phyloP scores from a whole-genome alignment of 306 rosid genomes.

The Phaseolus lunatus region DNA sequence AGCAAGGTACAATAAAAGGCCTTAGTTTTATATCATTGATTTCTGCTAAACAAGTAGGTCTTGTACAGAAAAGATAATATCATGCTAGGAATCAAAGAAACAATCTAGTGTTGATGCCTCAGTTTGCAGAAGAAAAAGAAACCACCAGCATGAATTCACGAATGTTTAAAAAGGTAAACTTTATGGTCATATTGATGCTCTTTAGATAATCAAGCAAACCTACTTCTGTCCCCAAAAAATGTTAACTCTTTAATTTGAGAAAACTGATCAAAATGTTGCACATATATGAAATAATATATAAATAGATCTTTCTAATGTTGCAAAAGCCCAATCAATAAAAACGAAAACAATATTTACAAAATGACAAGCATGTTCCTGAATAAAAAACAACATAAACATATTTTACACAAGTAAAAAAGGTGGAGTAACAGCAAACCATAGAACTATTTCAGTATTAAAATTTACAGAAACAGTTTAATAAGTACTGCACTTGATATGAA shows the following conservation, averaged over 20 bases:
- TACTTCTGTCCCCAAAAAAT: not conserved
- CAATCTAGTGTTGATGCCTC: not conserved
- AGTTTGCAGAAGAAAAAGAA: not conserved
- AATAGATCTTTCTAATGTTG: not conserved
- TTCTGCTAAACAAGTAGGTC: not conserved
- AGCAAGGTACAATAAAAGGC: not conserved
- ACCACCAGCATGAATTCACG: not conserved
- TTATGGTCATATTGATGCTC: not conserved
- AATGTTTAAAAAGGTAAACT: not conserved
- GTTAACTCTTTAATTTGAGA: not conserved
- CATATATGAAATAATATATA: not conserved
- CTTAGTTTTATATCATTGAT: not conserved
- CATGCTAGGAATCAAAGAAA: not conserved
- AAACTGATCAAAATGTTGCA: not conserved
- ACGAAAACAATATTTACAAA: not conserved
- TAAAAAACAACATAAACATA: not conserved
- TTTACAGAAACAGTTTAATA: not conserved
- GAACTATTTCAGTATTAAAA: not conserved
- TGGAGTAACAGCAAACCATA: not conserved
- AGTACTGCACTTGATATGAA: not conserved
- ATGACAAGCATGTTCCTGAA: not conserved
- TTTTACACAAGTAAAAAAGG: not conserved
- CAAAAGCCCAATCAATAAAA: not conserved
- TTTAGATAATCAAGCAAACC: not conserved
- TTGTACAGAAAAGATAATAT: not conserved